Base-by-base conservation (phyloP, 345 rosid genomes). In the Arabis alpina region DNA sequence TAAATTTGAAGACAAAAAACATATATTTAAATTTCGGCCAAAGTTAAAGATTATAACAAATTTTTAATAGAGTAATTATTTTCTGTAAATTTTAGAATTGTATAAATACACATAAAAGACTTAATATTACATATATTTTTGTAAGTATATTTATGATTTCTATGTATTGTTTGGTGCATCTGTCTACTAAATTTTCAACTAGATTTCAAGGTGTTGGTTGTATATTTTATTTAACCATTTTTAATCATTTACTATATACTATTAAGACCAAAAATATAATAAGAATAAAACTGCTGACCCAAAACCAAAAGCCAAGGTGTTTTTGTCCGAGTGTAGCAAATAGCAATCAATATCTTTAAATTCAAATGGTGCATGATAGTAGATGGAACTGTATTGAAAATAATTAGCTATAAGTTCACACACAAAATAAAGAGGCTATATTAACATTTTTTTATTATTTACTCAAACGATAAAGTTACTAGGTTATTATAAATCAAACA, bases 281-380 rank as follows among this genome's bases (percentile, higher is more conserved):
- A 41, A 53, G 16, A 66, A 27, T 7, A 50, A 64, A 51, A 54
- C 30, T 40, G 41, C 28, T 19, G 61, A 54, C 23, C 9, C 53
- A 51, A 51, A 51, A 65, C n/a, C n/a, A 5, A 30, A 64, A 64
- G 23, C 27, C 48, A 63, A 43, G 9, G n/a, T 64, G 68, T 36
- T 64, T 65, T 51, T 51, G 61, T 54, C 32, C n/a, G 5, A 8
- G 10, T 66, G 11, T 27, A 27, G 41, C 25, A 50, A 13, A 7
- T 27, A 27, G 41, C 25, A 50, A 13, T 3, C 54, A 49, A 49
- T 28, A 14, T 42, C 43, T 30, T 28, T 11, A 54, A 43, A 67
- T 39, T 28, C 28, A 66, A 41, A 39, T 66, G 30, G 8, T 66
- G 30, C 52, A 15, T 66, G 8, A 41, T 66, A 15, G 8, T 50